Percentiles rank a stretch among this genome's conserved stretches.
Evolutionary conservation across 1,139 yeast species (phyloP).

Genomic region (Nakaseomyces delphensis): DNA sequence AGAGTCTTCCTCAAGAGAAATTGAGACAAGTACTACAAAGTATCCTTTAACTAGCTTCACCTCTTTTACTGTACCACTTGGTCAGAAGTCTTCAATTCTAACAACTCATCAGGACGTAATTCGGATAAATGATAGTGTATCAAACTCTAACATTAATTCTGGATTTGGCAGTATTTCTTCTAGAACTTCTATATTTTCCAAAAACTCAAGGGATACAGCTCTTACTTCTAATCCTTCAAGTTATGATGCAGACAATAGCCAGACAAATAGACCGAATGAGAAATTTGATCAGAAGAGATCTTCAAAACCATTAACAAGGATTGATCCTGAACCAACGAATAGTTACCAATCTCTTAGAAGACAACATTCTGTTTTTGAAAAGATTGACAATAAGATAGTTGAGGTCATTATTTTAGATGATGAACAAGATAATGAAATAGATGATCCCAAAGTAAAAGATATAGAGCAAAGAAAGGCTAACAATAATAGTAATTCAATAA

Average conservation of each 20-base stretch:
- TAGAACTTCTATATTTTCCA: conserved; percentile 3
- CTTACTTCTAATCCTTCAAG: conserved; percentile 2
- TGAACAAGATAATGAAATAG: conserved; percentile 9
- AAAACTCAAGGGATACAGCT: conserved; percentile 2
- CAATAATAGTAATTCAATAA: not conserved
- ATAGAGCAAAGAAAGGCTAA: not conserved
- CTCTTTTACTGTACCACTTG: conserved; percentile 4
- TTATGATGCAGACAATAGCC: not conserved
- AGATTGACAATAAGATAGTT: conserved; percentile 18
- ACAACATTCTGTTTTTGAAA: conserved; percentile 13
- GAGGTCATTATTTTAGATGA: conserved; percentile 26
- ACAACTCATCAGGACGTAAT: not conserved
- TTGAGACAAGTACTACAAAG: not conserved
- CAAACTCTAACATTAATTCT: not conserved
- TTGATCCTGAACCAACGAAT: not conserved
- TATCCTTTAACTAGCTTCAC: conserved; percentile 3
- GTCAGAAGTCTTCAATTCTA: not conserved
- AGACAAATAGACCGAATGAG: not conserved
- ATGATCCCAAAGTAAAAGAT: not conserved
- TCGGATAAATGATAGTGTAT: not conserved
- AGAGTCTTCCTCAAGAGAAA: not conserved
- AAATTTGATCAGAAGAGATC: not conserved
- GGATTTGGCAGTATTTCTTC: not conserved
- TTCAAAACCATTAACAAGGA: not conserved
- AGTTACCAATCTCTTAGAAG: not conserved